Conservation (phyloP, 495 filamentous ascomycete species). For the Neurospora sp. region DNA sequence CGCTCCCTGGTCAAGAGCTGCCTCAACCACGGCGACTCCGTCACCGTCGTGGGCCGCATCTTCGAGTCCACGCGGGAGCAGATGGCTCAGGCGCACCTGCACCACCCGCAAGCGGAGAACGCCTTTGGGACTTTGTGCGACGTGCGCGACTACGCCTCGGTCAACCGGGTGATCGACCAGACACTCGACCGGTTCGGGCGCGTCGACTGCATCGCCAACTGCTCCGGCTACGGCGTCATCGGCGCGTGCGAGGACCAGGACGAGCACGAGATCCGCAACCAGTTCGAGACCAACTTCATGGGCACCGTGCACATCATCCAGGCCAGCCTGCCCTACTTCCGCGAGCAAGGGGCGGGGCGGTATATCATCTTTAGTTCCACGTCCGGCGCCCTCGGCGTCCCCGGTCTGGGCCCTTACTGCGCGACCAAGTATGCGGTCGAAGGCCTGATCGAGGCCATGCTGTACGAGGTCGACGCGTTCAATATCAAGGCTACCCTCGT, state of each 20-base stretch:
- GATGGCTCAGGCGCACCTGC: conserved; percentile 45
- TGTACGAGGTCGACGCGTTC: conserved; percentile 87
- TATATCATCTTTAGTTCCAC: conserved; percentile 94
- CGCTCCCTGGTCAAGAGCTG: conserved; percentile 75
- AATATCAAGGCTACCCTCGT: conserved; percentile 88
- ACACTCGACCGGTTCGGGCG: conserved; percentile 66
- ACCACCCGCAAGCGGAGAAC: conserved; percentile 63
- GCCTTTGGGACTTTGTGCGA: conserved; percentile 81
- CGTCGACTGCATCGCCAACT: conserved; percentile 86
- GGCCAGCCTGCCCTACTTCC: conserved; percentile 79
- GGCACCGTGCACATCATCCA: conserved; percentile 91
- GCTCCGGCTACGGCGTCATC: conserved; percentile 85
- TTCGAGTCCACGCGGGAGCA: conserved; percentile 64
- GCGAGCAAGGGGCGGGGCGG: conserved; percentile 58
- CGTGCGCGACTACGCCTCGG: conserved; percentile 71
- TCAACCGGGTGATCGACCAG: conserved; percentile 56
- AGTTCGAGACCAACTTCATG: conserved; percentile 96
- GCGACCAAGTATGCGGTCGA: conserved; percentile 96
- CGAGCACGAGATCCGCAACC: conserved; percentile 85
- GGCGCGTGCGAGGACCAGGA: conserved; percentile 96
- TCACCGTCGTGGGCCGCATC: conserved; percentile 78
- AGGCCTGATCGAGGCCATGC: conserved; percentile 86
- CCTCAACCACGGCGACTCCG: conserved; percentile 74
- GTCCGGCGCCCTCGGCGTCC: conserved; percentile 78
- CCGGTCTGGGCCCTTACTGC: conserved; percentile 86